Conservation (phyloP, 164 flowering plant species). For the Aristolochia californica region DNA sequence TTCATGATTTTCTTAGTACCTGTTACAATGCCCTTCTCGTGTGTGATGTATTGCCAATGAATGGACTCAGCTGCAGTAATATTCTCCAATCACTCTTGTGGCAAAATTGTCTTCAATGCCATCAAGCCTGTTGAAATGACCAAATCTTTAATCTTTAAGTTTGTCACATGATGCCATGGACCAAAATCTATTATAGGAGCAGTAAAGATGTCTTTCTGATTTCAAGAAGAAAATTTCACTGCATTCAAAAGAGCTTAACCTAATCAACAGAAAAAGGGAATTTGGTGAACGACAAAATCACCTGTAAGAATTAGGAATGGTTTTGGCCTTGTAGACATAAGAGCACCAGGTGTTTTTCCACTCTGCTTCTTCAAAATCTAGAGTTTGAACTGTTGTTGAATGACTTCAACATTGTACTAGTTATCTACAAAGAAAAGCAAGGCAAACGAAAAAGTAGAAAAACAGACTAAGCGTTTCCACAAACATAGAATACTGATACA, state of each 20-base stretch:
- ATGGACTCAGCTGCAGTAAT: conserved; percentile 10
- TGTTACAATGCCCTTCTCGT: conserved; percentile 7
- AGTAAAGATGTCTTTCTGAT: neutral
- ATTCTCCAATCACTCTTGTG: conserved; percentile 1
- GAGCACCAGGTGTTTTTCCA: neutral
- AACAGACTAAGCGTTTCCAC: neutral
- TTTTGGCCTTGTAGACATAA: neutral
- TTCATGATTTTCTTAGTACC: conserved; percentile 8
- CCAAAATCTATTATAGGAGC: conserved; percentile 3
- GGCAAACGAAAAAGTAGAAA: neutral
- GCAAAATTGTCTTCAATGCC: conserved; percentile 5
- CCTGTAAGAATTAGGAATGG: conserved; percentile 2
- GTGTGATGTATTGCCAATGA: neutral
- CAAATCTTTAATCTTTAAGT: conserved; percentile 5
- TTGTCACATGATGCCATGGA: neutral
- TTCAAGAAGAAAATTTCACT: neutral
- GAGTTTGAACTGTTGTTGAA: neutral
- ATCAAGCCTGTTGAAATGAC: conserved; percentile 3
- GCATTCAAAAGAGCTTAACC: neutral
- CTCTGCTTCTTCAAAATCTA: conserved; percentile 9
- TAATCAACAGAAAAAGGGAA: neutral
- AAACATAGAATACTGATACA: too few species aligned
- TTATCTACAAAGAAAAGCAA: conserved; percentile 8
- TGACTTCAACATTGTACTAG: conserved; percentile 1
- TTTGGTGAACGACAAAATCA: conserved; percentile 1